Base-by-base conservation (phyloP, 2,329 filamentous ascomycete species). In the Aspergillaceae sp. region DNA sequence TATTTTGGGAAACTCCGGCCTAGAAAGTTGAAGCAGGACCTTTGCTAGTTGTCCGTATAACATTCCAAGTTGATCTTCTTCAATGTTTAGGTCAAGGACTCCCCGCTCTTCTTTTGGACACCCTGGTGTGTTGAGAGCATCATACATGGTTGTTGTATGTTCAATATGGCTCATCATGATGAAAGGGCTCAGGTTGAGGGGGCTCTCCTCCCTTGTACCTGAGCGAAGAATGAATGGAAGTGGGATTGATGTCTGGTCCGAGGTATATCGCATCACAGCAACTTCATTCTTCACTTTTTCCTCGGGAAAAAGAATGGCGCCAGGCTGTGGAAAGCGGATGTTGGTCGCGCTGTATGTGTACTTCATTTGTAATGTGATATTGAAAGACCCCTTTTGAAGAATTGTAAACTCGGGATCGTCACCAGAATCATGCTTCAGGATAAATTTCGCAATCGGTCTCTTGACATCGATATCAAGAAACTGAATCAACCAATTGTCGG, bases 101-200 rank as follows among this genome's bases (percentile, higher is more conserved):
- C 61, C 51, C n/a, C 44, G 48, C 2, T 51, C 35, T 26, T 48
- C 40, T 5, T 8, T 48, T n/a, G 44, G 46, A 41, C 44, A 50
- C 6, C 46, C 50, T 6, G 52, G 49, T 2, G 27, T 54, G 19
- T 51, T 51, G 27, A 57, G 48, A 35, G 40, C 48, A 34, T 52
- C 52, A 11, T 45, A 47, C 48, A 57, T 51, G 50, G 3, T 48
- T 10, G 37, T 48, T 1, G 37, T 37, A 36, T 53, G 44, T 3
- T 53, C 44, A 28, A 57, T 48, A 49, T 61, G 65, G n/a, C 60
- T 58, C 62, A 66, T 65, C 33, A 66, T 58, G 11, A 68, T 68
- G 42, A 62, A 69, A 0, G 65, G 62, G 4, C 59, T 56, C 0
- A 66, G 44, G 2, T 51, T 53, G 27, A 48, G 42, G 1, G 51